These are phyloP conservation scores for Cercis canadensis DNA, from an alignment of 306 rosid genomes.

Conservation along the genomic window DNA sequence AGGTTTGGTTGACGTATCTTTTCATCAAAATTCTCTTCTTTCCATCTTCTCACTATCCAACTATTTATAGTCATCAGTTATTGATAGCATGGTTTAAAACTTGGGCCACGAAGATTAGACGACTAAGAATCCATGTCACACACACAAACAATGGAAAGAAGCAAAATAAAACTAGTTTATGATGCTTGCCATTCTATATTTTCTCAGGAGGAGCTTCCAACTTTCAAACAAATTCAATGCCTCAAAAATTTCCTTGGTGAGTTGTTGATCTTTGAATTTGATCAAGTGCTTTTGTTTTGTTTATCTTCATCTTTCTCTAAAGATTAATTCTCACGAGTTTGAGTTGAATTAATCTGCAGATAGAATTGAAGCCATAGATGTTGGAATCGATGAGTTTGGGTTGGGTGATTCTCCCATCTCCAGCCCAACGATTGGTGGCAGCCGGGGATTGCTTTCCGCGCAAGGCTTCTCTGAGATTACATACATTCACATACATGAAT, in stretches of 20 bases:
- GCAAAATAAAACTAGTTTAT: conserved; percentile 60
- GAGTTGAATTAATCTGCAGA: conserved; percentile 37
- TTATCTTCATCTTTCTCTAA: background rate
- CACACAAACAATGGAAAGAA: conserved; percentile 32
- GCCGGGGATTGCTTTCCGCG: conserved; percentile 48
- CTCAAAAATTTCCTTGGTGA: conserved; percentile 50
- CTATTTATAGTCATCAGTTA: background rate
- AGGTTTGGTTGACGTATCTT: conserved; percentile 33
- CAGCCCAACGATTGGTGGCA: conserved; percentile 30
- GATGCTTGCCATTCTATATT: conserved; percentile 52
- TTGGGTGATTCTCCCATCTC: conserved; percentile 37
- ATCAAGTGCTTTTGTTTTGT: conserved; percentile 12
- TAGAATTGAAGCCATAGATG: conserved; percentile 54
- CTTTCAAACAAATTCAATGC: conserved; percentile 55
- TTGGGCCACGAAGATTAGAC: background rate
- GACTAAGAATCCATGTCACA: background rate
- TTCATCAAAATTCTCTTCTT: conserved; percentile 25
- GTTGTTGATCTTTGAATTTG: background rate
- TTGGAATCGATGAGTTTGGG: conserved; percentile 61
- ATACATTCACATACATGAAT: conserved; percentile 71
- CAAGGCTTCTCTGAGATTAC: conserved; percentile 55
- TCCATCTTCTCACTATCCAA: background rate
- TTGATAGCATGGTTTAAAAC: background rate
- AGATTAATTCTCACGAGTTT: conserved; percentile 1
- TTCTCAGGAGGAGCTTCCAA: conserved; percentile 47